A percentile compares a stretch with the other conserved stretches of the same genome.
Evolutionary conservation across 2,329 filamentous ascomycete species (phyloP).

Genomic region (Fusarium poae): DNA sequence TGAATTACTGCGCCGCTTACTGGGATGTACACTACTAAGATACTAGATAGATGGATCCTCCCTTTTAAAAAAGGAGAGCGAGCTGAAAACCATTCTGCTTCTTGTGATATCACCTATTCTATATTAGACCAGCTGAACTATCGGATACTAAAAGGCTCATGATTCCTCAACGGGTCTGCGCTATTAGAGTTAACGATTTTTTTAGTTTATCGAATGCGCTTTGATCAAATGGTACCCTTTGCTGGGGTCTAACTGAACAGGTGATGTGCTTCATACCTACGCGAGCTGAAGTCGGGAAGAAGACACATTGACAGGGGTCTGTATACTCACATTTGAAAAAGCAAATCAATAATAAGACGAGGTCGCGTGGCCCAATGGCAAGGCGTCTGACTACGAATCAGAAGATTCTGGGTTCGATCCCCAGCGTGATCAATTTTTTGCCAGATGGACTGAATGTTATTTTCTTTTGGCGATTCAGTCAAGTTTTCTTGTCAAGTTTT

Average conservation of each 20-base stretch:
- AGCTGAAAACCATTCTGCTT: not conserved
- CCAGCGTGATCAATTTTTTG: slow-evolving; percentile 42
- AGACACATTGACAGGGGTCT: not conserved
- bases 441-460: rapidly evolving
- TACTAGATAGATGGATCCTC: not conserved
- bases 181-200: slow-evolving; percentile 4
- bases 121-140: not conserved
- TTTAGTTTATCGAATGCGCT: not conserved
- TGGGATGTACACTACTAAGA: too few species aligned
- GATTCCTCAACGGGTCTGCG: slow-evolving; percentile 3
- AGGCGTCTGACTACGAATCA: slow-evolving; percentile 51
- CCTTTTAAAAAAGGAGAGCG: slow-evolving; percentile 1
- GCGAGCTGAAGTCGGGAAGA: not conserved
- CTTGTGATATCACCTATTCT: not conserved
- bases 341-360: slow-evolving; percentile 1
- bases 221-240: not conserved
- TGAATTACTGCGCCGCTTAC: slow-evolving; percentile 20
- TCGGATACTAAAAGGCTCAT: not conserved
- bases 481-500: not conserved
- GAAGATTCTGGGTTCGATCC: slow-evolving; percentile 50
- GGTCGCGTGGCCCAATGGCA: slow-evolving; percentile 45
- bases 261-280: too few species aligned
- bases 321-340: rapidly evolving
- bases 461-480: not conserved
- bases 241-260: not conserved